Evolutionary conservation across 768 basidiomycete species (phyloP), one percentile per base, ranked within the genome.

Genomic region (Ramaria rubella): DNA sequence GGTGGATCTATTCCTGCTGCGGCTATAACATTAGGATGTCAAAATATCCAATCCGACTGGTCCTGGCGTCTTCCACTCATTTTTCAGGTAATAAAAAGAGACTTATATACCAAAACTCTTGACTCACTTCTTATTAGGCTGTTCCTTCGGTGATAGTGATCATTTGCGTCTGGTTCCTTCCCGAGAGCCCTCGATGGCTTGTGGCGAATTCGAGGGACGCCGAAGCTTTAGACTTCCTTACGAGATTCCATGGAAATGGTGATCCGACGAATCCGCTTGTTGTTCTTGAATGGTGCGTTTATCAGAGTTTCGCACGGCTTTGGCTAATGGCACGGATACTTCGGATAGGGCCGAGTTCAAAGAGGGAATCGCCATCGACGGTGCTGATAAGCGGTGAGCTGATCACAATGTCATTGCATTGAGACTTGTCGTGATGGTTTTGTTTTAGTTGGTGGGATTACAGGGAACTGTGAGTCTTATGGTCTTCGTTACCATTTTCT

Each of bases 11-110:
- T 64, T 54, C 55, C 62, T 52, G 58, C 63, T 9, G 55, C 61
- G 34, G 49, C 29, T 29, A 66, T 61, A 46, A 64, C 61, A 38
- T 45, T 64, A 50, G 67, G 61, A 54, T 65, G 61, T 31, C 45
- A 58, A 44, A 59, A 58, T 26, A 62, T 64, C 27, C 53, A 62
- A 70, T 74, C 73, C 57, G 77, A 78, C 19, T 73, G 76, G 38
- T 75, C 75, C 1, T 82, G 77, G 76, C 71, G 80, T 52, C 69
- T 75, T 34, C 81, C 81, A 26, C 69, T 82, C 31, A 76, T 77
- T 49, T 75, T 81, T 51, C 81, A 81, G 38, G 52, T n/a, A n/a
- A n/a, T n/a, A n/a, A n/a, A n/a, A n/a, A n/a, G n/a, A n/a, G n/a
- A n/a, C n/a, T n/a, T n/a, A n/a, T n/a, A n/a, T n/a, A n/a, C n/a